Base-by-base conservation (phyloP, 108 stramenopile genomes). In the Pseudonitzschia multiseries region DNA sequence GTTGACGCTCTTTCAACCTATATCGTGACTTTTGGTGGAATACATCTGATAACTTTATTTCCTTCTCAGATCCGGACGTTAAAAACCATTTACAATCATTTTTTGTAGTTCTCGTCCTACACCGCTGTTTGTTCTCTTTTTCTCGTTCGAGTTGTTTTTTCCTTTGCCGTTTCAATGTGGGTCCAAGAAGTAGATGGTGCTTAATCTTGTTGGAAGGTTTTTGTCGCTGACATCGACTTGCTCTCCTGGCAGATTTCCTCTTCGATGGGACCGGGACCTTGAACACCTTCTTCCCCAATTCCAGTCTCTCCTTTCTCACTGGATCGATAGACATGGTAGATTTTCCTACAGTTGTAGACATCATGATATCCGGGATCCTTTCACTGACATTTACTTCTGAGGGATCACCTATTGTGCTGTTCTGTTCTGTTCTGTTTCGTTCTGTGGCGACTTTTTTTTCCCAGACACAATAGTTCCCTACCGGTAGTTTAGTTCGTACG, bases 181-280 rank as follows among this genome's bases (percentile, higher is more conserved):
- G 76, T 20, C 28, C 70, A 14, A 77, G 61, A n/a, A 77, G 40
- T 6, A 77, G 70, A 22, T 57, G 52, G 52, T 77, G 76, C 33
- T 18, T 32, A 31, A 77, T 72, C 26, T 27, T 59, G 21, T 18
- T 43, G 8, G 71, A 57, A 17, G 33, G 28, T 40, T 62, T 40
- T 21, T n/a, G 32, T 14, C 32, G 9, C 0, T 26, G 33, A 40
- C 33, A 17, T 21, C 40, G n/a, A 9, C 3, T 33, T 59, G 27
- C 1, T 48, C n/a, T 59, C 61, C 61, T 13, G n/a, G 61, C 12
- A 4, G 61, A 62, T 62, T 14, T 33, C 32, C 61, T 31, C 1
- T 62, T 40, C 36, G 61, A 62, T 62, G 29, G 29, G 4, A 29
- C 29, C 10, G 61, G 61, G 61, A 41, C 61, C 36, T 62, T 62